These are phyloP conservation scores for Phellinidium pouzarii DNA, from an alignment of 1,284 basidiomycete genomes.

Conservation along the genomic window DNA sequence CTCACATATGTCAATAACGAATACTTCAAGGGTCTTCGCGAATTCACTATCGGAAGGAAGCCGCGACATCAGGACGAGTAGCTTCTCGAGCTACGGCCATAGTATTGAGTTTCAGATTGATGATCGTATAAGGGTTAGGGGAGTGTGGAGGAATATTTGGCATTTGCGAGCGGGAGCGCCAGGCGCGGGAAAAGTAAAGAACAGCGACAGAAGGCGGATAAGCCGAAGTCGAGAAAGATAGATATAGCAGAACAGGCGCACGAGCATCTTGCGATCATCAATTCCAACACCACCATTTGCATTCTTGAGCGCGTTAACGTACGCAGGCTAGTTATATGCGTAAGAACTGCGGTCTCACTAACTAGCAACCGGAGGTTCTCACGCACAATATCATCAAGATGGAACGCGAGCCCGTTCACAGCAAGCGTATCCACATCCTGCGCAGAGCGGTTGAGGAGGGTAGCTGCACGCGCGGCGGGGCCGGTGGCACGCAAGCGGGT, in stretches of 20 bases:
- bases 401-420: constrained; percentile 7
- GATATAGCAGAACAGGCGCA: constrained; percentile 25
- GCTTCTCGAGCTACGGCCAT: constrained; percentile 43
- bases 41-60: constrained; percentile 31
- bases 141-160: neutral
- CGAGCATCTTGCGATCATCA: constrained; percentile 53
- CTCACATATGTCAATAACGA: constrained; percentile 45
- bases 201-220: neutral
- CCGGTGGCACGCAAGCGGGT: constrained; percentile 10
- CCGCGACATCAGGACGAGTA: constrained; percentile 48
- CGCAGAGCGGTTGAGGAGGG: constrained; percentile 5
- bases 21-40: constrained; percentile 37
- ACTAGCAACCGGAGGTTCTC: too few species aligned
- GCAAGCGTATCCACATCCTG: constrained; percentile 7
- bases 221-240: neutral
- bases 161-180: too few species aligned
- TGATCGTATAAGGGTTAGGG: constrained; percentile 8
- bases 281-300: constrained; percentile 37
- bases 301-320: constrained; percentile 43
- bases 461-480: neutral
- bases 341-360: too few species aligned
- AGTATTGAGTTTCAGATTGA: too few species aligned
- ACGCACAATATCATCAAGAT: constrained; percentile 15
- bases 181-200: too few species aligned
- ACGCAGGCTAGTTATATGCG: constrained; percentile 47